Evolutionary conservation across 75 land plant genomes (phyloP).

Genomic region (Cryptomeria japonica): DNA sequence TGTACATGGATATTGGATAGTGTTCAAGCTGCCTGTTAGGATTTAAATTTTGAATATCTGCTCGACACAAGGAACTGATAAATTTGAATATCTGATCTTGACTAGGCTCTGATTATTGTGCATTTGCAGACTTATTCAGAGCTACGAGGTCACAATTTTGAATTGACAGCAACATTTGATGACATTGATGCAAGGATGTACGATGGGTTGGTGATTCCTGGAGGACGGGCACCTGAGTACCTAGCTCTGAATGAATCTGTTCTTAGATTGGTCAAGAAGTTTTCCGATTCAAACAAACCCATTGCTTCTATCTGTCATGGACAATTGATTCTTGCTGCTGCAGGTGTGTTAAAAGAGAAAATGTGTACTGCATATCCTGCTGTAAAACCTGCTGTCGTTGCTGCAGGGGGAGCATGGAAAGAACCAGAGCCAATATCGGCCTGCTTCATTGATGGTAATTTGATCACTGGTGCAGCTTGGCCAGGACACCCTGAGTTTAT

Average conservation of each 20-base stretch:
- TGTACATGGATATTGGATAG: not conserved
- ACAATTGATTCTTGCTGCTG: constrained; percentile 84
- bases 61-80: not conserved
- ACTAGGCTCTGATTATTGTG: not conserved
- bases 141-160: constrained; percentile 82
- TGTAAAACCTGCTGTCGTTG: constrained; percentile 68
- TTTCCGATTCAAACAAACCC: constrained; percentile 54
- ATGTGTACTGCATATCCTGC: constrained; percentile 87
- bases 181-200: constrained; percentile 60
- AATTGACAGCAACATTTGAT: constrained; percentile 75
- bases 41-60: not conserved
- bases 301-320: constrained; percentile 96
- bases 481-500: constrained; percentile 85
- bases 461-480: constrained; percentile 88
- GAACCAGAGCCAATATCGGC: constrained; percentile 66
- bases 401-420: constrained; percentile 80
- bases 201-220: constrained; percentile 85
- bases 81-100: not conserved
- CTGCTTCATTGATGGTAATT: constrained; percentile 82
- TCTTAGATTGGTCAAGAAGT: constrained; percentile 53
- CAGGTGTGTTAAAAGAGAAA: constrained; percentile 63
- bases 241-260: constrained; percentile 74
- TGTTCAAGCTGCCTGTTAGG: not conserved
- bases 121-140: constrained; percentile 84
- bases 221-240: constrained; percentile 97